phyloP scores from a whole-genome alignment of 176 grass and related monocot species.

The Phoenix roebelenii region DNA sequence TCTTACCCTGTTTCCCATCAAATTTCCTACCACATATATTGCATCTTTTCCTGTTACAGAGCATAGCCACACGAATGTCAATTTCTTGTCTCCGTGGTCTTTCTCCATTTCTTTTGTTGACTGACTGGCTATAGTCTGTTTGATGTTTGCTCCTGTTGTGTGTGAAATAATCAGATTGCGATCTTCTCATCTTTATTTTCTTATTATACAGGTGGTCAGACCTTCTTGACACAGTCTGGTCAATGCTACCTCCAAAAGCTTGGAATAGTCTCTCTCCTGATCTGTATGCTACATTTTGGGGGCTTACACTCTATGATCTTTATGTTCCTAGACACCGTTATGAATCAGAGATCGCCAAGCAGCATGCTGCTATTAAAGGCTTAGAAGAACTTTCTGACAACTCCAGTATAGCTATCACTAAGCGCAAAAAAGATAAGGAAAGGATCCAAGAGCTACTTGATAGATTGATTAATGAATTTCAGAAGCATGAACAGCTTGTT shows the following conservation, averaged over 20 bases:
- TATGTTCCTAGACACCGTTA: conserved; percentile 86
- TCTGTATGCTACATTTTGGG: conserved; percentile 94
- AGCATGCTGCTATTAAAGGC: conserved; percentile 85
- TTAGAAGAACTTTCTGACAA: conserved; percentile 95
- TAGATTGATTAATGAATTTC: conserved; percentile 67
- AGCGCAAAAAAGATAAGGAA: conserved; percentile 98
- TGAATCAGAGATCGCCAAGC: conserved; percentile 85
- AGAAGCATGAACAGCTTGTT: conserved; percentile 75
- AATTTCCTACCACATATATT: no score
- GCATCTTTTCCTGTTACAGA: no score
- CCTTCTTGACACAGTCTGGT: conserved; percentile 59
- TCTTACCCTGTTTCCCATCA: no score
- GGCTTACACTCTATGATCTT: conserved; percentile 93
- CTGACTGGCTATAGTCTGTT: no score
- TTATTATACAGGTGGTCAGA: conserved; percentile 65
- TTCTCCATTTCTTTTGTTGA: no score
- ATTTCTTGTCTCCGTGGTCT: no score
- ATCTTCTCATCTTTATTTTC: conserved; percentile 12
- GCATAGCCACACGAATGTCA: no score
- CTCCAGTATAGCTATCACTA: conserved; percentile 83
- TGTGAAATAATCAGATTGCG: no score
- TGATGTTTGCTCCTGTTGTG: no score
- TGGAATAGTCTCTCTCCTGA: conserved; percentile 92
- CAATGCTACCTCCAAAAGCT: conserved; percentile 77
- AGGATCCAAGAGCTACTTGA: conserved; percentile 95